Evolutionary conservation across 2,329 filamentous ascomycete genomes (phyloP).

Genomic region (Colletotrichum lentis): DNA sequence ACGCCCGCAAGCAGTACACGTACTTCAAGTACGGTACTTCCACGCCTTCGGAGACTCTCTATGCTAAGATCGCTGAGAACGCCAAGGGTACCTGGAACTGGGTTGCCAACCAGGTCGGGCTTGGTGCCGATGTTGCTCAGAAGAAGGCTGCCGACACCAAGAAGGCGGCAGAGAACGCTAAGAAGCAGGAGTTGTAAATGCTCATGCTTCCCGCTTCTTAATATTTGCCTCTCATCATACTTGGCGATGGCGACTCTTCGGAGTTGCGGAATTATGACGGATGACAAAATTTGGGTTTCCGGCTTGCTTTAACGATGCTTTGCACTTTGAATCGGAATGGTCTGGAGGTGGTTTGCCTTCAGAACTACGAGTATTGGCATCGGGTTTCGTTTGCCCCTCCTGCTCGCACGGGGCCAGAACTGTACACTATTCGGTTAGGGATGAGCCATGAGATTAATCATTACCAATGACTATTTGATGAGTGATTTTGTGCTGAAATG

Average conservation of each 20-base stretch:
- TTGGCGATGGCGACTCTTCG: constrained; percentile 5
- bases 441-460: constrained; percentile 25
- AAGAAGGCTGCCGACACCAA: constrained; percentile 55
- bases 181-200: constrained; percentile 59
- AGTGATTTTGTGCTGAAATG: accelerated
- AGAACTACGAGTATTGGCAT: constrained; percentile 8
- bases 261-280: constrained; percentile 30
- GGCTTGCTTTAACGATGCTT: constrained; percentile 26
- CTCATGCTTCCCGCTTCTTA: background rate
- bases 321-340: constrained; percentile 26
- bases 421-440: constrained; percentile 34
- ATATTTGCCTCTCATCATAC: background rate
- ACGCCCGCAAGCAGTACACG: constrained; percentile 75
- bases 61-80: constrained; percentile 67
- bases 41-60: constrained; percentile 70
- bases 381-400: constrained; percentile 3
- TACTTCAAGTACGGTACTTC: constrained; percentile 81
- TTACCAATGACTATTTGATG: background rate
- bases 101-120: constrained; percentile 58
- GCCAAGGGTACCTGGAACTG: constrained; percentile 60
- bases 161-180: constrained; percentile 43
- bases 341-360: constrained; percentile 9
- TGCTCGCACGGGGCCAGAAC: constrained; percentile 3
- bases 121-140: constrained; percentile 57
- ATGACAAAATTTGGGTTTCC: constrained; percentile 37